phyloP scores from a whole-genome alignment of 208 protist genomes.

The Kentomonas sorsogonicus region DNA sequence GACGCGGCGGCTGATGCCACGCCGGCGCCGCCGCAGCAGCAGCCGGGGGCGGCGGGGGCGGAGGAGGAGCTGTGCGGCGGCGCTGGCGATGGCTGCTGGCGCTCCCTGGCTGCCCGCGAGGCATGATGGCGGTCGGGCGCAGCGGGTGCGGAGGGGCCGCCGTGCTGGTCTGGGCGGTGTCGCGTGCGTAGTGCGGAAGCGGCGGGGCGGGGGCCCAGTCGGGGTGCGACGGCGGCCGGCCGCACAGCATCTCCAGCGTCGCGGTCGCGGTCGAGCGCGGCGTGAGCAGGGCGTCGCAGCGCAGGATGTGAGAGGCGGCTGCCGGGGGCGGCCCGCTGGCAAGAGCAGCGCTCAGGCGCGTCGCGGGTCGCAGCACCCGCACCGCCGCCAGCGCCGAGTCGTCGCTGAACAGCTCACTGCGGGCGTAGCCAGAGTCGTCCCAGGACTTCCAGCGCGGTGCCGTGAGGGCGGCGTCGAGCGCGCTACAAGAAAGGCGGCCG shows the following conservation, averaged over 20 bases:
- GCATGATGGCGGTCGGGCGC: not conserved
- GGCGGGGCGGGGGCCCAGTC: not conserved
- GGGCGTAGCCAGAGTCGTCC: no score
- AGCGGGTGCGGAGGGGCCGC: not conserved
- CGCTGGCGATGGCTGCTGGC: not conserved
- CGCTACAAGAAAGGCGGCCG: no score
- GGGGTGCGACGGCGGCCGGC: not conserved
- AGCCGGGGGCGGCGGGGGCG: not conserved
- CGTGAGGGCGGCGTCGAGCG: no score
- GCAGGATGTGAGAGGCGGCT: no score
- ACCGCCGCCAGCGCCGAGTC: no score
- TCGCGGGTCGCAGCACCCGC: not conserved
- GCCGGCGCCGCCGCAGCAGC: not conserved
- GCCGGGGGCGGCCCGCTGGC: no score
- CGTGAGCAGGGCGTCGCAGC: not conserved
- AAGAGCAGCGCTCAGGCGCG: not conserved
- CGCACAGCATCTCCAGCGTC: not conserved
- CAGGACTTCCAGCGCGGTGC: no score
- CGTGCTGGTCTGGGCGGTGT: not conserved
- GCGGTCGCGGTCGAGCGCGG: not conserved
- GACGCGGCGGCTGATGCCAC: not conserved
- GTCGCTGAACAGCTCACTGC: no score
- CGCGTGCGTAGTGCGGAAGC: not conserved
- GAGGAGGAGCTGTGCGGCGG: not conserved
- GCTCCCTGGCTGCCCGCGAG: not conserved